phyloP scores from a whole-genome alignment of 768 basidiomycete species.

The Mycena albidolilacea region DNA sequence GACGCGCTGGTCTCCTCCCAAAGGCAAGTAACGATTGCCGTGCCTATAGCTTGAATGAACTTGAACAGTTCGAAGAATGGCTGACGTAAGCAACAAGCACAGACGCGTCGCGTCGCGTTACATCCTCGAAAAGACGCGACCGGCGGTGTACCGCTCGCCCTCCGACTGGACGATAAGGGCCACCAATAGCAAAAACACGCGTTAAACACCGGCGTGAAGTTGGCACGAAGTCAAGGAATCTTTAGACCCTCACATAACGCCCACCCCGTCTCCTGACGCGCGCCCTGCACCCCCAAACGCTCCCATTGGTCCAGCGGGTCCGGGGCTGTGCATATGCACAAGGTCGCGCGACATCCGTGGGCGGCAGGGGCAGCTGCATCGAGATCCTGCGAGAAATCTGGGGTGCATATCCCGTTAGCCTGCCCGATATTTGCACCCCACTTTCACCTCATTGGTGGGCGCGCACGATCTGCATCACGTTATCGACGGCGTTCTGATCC shows the following conservation, averaged over 20 bases:
- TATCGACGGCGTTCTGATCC: conserved; percentile 33
- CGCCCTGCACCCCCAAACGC: conserved; percentile 2
- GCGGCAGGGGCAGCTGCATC: conserved; percentile 3
- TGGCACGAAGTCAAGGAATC: too few species aligned
- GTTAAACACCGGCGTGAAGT: not conserved
- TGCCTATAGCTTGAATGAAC: too few species aligned
- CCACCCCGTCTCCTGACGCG: too few species aligned
- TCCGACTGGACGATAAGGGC: conserved; percentile 18
- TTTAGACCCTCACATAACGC: too few species aligned
- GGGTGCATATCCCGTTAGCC: conserved; percentile 18
- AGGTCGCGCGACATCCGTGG: not conserved
- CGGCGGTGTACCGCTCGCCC: not conserved
- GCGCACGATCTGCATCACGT: not conserved
- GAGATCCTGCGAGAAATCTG: conserved; percentile 27
- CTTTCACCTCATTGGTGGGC: conserved; percentile 32
- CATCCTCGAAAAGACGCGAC: not conserved
- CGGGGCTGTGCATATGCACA: conserved; percentile 27
- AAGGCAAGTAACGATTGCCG: too few species aligned
- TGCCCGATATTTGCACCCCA: conserved; percentile 31
- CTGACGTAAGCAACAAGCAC: conserved; percentile 16
- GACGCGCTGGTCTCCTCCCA: too few species aligned
- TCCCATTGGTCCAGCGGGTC: conserved; percentile 25
- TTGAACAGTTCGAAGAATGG: not conserved
- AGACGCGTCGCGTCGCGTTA: not conserved
- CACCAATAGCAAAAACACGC: conserved; percentile 3